Base-by-base conservation (phyloP, 2,329 filamentous ascomycete species). In the Fonsecaea pedrosoi region DNA sequence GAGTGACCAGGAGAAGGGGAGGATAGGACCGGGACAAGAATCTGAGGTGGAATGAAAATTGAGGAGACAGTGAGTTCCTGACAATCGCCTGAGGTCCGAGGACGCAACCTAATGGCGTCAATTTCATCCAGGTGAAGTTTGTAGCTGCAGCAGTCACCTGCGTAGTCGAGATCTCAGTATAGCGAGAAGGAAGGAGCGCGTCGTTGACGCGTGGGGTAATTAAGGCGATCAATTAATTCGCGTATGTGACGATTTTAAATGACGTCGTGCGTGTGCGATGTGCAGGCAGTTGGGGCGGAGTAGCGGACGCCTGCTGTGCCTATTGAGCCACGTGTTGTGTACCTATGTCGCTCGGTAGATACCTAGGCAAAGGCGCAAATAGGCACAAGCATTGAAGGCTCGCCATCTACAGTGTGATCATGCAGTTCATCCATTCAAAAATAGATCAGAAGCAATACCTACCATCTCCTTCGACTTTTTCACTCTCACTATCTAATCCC, bases 171-270 rank as follows among this genome's bases (percentile, higher is more conserved):
- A 21, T 21, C 50, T 45, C 18, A 15, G 48, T 62, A 45, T 12
- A 48, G 18, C 42, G 21, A 50, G 45, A 40, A 21, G 48, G 8
- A 56, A 35, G 56, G 34, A 32, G 58, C 65, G 65, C 56, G 65
- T 62, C 64, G 65, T 62, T 60, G 64, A 67, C 65, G 65, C 65
- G 65, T 67, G 65, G 56, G 65, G 56, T 18, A n/a, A 50, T 50
- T 35, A 57, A 53, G 60, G 56, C 4, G 3, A 30, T 50, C 25
- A 48, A 59, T 42, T 38, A 59, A 30, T 50, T 45, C 55, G 38
- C 34, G 34, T 58, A 7, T 57, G 21, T 48, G 58, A 50, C 15
- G 42, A n/a, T 35, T 35, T 35, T 50, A 30, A 21, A 62, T 66
- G 64, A 54, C 64, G 64, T 66, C 59, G 38, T 9, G 25, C 18